Evolutionary conservation across 1,139 yeast genomes (phyloP).

Genomic region (Diutina mesorugosa): DNA sequence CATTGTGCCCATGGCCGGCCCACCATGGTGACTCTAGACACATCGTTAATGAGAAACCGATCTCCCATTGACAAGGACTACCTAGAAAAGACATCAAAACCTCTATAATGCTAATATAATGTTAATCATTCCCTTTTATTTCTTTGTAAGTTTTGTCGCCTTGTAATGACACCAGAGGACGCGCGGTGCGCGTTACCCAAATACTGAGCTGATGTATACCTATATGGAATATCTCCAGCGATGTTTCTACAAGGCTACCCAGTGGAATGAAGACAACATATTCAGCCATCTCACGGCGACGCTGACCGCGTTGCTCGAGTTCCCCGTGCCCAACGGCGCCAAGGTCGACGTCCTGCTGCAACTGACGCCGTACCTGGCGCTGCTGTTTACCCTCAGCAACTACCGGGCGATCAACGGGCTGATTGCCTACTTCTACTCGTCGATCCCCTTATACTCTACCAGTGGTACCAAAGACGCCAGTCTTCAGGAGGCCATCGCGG

Average conservation of each 20-base stretch:
- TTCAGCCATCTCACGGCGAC: constrained; percentile 65
- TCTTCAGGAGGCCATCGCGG: constrained; percentile 67
- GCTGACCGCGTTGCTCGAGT: constrained; percentile 59
- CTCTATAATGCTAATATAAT: background rate
- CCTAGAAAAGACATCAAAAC: background rate
- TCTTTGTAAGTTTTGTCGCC: too few relatives aligned
- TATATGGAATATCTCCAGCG: constrained; percentile 77
- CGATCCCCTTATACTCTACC: constrained; percentile 40
- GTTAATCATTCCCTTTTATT: too few relatives aligned
- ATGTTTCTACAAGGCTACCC: constrained; percentile 55
- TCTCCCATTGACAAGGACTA: background rate
- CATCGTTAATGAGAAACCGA: background rate
- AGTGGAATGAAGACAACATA: constrained; percentile 69
- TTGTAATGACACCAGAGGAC: background rate
- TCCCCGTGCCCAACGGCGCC: constrained; percentile 58
- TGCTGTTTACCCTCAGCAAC: constrained; percentile 63
- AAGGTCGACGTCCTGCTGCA: constrained; percentile 60
- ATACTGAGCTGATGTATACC: constrained; percentile 38
- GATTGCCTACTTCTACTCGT: constrained; percentile 66
- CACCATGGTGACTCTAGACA: constrained; percentile 43
- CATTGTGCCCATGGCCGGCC: constrained; percentile 89
- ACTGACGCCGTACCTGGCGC: constrained; percentile 59
- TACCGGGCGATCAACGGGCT: constrained; percentile 68
- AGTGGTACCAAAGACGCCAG: constrained; percentile 41
- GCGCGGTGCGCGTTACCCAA: background rate